A percentile compares a stretch with the other conserved stretches of the same genome.
These are phyloP conservation scores for Kondoa malvinella DNA, from an alignment of 768 basidiomycete species.

Conservation along the genomic window DNA sequence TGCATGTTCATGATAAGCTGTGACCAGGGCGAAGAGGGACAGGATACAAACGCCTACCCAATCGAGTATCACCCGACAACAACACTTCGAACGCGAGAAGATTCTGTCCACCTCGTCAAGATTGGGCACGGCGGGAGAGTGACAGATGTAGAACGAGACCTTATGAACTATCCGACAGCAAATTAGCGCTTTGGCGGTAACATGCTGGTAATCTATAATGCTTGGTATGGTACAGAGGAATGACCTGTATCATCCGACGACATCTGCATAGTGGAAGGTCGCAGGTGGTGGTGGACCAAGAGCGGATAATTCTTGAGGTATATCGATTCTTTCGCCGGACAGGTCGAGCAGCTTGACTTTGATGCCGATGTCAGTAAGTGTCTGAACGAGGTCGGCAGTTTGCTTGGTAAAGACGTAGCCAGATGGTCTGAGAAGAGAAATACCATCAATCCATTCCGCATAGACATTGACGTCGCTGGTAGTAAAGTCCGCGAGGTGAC, in stretches of 20 bases:
- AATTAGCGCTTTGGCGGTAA: too few species aligned
- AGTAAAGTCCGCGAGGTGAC: conserved; percentile 60
- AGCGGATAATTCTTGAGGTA: conserved; percentile 37
- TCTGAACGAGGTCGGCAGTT: conserved; percentile 66
- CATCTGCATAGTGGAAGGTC: background rate
- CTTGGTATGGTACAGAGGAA: too few species aligned
- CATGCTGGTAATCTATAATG: too few species aligned
- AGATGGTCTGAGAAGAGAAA: conserved; percentile 69
- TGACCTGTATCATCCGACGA: background rate
- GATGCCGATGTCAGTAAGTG: conserved; percentile 73
- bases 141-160: too few species aligned
- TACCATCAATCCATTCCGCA: conserved; percentile 87
- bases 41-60: too few species aligned
- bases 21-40: too few species aligned
- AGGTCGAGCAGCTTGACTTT: conserved; percentile 82
- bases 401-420: conserved; percentile 68
- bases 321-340: conserved; percentile 73
- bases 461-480: conserved; percentile 60
- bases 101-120: too few species aligned
- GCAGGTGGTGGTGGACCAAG: background rate
- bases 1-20: too few species aligned
- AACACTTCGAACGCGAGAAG: too few species aligned
- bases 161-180: too few species aligned
- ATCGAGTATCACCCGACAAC: too few species aligned
- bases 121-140: too few species aligned